Base-by-base conservation (phyloP, 768 basidiomycete species). In the Xerocomellus chrysenteron region DNA sequence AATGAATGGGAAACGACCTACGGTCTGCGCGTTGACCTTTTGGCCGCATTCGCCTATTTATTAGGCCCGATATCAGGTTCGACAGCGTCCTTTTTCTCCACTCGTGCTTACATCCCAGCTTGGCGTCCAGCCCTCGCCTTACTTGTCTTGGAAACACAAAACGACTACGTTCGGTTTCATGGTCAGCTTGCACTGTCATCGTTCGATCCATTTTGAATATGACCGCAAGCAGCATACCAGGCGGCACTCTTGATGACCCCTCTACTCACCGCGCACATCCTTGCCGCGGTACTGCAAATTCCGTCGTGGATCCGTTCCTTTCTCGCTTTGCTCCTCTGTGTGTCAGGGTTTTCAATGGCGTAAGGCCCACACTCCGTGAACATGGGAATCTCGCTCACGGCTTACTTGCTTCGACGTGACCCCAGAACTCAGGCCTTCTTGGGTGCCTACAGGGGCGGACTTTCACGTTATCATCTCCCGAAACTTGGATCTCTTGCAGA, bases 151-250 rank as follows among this genome's bases (percentile, higher is more conserved):
- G 89, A 92, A 72, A 92, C 85, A 11, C 80, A 82, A 57, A 88
- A 87, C 63, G 86, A 90, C 69, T 87, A 82, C 59, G 82, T 90
- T 55, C 83, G 90, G 51, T 91, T 90, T 68, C 88, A 90, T 67
- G 86, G 88, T 88, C 50, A 64, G 81, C 66, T 16, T 36, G 51
- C 37, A 8, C n/a, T 28, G 42, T 50, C 44, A 32, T 44, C 52
- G 33, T 37, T 52, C 48, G 51, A 47, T 61, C 47, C 50, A 4
- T 32, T 40, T 51, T 52, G 50, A 45, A 52, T 47, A n/a, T 58
- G 48, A 51, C 52, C 37, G 19, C 46, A 33, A 57, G 21, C 66
- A 92, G 90, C 87, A 32, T 91, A 91, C 66, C 90, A 91, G 72
- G 88, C 88, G 12, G 88, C 87, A 5, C 76, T 92, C 13, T 69